phyloP scores from a whole-genome alignment of 148 eudicot species.

The Arctostaphylos glauca region DNA sequence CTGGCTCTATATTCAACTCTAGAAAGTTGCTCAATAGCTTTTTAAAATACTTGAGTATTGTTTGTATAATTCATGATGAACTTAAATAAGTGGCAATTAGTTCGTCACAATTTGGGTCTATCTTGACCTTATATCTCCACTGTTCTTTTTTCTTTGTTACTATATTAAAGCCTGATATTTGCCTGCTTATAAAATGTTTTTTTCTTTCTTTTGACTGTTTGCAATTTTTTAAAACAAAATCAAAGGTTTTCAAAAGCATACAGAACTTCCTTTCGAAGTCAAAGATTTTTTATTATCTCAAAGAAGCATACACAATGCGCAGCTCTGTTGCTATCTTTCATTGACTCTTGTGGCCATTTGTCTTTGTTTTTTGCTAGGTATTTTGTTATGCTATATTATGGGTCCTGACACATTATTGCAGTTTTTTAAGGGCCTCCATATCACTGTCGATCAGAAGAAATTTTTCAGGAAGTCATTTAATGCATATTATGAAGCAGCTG shows the following conservation, averaged over 20 bases:
- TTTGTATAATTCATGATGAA: background rate
- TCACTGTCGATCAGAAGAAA: constrained; percentile 83
- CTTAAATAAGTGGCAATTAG: background rate
- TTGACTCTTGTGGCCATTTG: background rate
- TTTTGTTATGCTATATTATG: background rate
- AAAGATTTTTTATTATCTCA: background rate
- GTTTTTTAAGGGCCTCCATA: constrained; percentile 73
- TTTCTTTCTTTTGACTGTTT: background rate
- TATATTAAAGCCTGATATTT: background rate
- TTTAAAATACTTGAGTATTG: background rate
- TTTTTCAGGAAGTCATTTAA: constrained; percentile 68
- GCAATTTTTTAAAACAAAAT: background rate
- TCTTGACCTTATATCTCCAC: background rate
- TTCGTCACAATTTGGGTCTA: constrained; percentile 3
- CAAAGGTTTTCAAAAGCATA: background rate
- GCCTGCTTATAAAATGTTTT: background rate
- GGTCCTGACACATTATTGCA: constrained; percentile 30
- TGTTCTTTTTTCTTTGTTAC: background rate
- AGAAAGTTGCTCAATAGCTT: background rate
- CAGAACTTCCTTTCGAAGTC: background rate
- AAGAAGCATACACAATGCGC: background rate
- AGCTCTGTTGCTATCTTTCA: background rate
- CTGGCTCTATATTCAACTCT: background rate
- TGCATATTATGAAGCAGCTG: constrained; percentile 75
- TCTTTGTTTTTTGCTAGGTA: constrained; percentile 1